Base-by-base conservation (phyloP, 495 filamentous ascomycete species). In the Tuber magnatum region DNA sequence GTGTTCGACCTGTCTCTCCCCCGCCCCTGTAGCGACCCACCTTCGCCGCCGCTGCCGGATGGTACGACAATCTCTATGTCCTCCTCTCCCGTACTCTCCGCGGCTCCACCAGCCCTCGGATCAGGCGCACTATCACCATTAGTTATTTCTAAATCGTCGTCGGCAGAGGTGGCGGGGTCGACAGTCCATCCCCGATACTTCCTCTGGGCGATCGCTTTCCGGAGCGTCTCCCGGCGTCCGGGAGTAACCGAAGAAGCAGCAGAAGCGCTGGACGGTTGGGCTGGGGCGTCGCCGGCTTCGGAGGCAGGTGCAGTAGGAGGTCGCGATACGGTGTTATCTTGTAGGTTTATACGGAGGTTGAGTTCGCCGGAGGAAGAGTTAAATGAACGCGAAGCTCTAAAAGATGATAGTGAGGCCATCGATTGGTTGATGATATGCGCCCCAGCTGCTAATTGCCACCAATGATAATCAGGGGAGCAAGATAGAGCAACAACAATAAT, bases 201-300 rank as follows among this genome's bases (percentile, higher is more conserved):
- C 42, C 81, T 72, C 61, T 82, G 72, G 2, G 81, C 81, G 38
- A 82, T 82, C 48, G 81, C 81, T 61, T 77, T 82, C 51, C 81
- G 74, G 22, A 82, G 78, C 6, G 71, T 75, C 43, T 78, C 81
- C 14, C 80, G 70, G 28, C 76, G 77, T 6, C 77, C 76, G 2
- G 56, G 41, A 18, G 71, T 65, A 38, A 28, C 48, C 38, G 68
- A 75, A 16, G 76, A 77, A 0, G 43, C 61, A 18, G 75, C 56
- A 22, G 77, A 79, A 69, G 72, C 35, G 48, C 40, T 71, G 14
- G 77, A 78, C 42, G 71, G 42, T 20, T 61, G 78, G 9, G 68
- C 68, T 14, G 75, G 71, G 69, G 69, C 42, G n/a, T 73, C 61
- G 42, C 43, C 78, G 69, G 71, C 68, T 32, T 68, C 56, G 42